A percentile compares a stretch with the other conserved stretches of the same genome.
These are phyloP conservation scores for Xylaria sp. DNA, from an alignment of 2,329 filamentous ascomycete genomes.

Conservation along the genomic window DNA sequence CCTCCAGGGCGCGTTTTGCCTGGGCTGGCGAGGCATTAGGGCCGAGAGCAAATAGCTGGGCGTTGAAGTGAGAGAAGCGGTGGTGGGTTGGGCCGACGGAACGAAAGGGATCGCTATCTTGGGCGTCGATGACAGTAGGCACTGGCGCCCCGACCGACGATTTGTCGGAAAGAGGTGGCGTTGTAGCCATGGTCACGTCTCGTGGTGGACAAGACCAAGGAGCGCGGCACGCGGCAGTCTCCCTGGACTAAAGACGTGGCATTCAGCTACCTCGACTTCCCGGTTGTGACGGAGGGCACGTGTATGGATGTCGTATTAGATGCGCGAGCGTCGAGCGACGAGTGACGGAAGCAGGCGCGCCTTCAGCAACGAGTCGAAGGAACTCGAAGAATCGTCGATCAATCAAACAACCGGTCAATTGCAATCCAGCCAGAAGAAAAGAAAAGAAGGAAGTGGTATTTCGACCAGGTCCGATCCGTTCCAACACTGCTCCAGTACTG, in stretches of 20 bases:
- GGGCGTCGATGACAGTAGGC: slow-evolving; percentile 51
- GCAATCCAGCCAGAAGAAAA: slow-evolving; percentile 15
- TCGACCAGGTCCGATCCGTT: slow-evolving; percentile 12
- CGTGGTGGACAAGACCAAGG: slow-evolving; percentile 39
- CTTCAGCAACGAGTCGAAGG: too few relatives aligned
- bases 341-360: too few relatives aligned
- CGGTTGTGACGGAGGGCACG: neutral
- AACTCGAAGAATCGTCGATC: too few relatives aligned
- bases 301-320: slow-evolving; percentile 13
- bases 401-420: neutral
- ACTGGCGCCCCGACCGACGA: slow-evolving; percentile 56
- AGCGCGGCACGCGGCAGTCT: slow-evolving; percentile 46
- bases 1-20: slow-evolving; percentile 87
- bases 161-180: slow-evolving; percentile 39
- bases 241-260: slow-evolving; percentile 46
- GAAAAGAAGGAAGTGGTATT: slow-evolving; percentile 8
- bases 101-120: slow-evolving; percentile 68
- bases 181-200: slow-evolving; percentile 38
- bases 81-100: slow-evolving; percentile 62
- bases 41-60: slow-evolving; percentile 80
- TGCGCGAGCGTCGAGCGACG: slow-evolving; percentile 9
- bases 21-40: slow-evolving; percentile 83
- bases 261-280: slow-evolving; percentile 41
- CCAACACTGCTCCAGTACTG: neutral
- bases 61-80: slow-evolving; percentile 86